A percentile compares a stretch with the other conserved stretches of the same genome.
Evolutionary conservation across 2,329 filamentous ascomycete species (phyloP).

Genomic region (Trichoderma endophyticum): DNA sequence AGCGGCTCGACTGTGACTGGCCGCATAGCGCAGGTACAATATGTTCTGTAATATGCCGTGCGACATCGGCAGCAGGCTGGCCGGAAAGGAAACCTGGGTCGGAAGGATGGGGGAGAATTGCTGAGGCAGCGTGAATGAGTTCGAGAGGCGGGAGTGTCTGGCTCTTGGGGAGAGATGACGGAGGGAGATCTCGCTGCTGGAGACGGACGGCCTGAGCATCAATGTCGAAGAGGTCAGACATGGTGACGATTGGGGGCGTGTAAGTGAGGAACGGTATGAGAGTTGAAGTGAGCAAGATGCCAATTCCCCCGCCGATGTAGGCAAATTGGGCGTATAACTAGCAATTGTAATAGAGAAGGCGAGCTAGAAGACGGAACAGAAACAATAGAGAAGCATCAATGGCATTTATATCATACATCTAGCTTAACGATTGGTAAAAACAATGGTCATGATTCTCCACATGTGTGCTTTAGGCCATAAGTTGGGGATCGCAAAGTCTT

Average conservation of each 20-base stretch:
- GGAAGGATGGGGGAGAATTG: conserved; percentile 37
- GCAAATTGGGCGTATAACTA: background rate
- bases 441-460: background rate
- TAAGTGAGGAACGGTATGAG: background rate
- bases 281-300: background rate
- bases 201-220: conserved; percentile 27
- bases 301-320: background rate
- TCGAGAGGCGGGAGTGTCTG: conserved; percentile 36
- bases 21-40: conserved; percentile 62
- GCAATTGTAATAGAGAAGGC: background rate
- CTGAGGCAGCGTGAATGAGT: conserved; percentile 37
- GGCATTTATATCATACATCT: background rate
- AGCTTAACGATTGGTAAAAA: background rate
- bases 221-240: conserved; percentile 28
- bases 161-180: conserved; percentile 8
- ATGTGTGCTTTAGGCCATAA: background rate
- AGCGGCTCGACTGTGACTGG: conserved; percentile 62
- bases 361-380: background rate
- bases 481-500: conserved; percentile 17
- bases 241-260: conserved; percentile 8
- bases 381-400: background rate
- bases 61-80: conserved; percentile 29
- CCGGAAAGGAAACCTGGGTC: conserved; percentile 33
- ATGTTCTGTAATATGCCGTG: conserved; percentile 43
- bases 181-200: conserved; percentile 22